Evolutionary conservation across 2,329 filamentous ascomycete species (phyloP).

Genomic region (Thelonectria blattea): DNA sequence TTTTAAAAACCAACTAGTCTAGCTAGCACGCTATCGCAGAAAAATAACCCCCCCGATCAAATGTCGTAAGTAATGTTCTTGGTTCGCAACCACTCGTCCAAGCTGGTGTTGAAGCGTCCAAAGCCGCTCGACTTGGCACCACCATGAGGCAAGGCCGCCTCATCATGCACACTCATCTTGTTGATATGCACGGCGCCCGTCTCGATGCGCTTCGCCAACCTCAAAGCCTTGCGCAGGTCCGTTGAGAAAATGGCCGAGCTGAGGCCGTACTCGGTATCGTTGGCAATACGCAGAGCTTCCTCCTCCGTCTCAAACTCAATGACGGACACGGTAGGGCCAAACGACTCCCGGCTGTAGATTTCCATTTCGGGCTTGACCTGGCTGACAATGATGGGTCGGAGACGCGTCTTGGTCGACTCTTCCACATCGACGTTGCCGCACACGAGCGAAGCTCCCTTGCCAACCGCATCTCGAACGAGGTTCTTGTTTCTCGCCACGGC

Average conservation of each 20-base stretch:
- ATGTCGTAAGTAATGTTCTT: constrained; percentile 20
- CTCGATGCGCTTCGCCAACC: constrained; percentile 66
- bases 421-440: constrained; percentile 43
- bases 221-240: constrained; percentile 63
- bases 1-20: too few relatives aligned
- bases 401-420: constrained; percentile 42
- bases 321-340: constrained; percentile 74
- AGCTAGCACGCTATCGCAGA: not conserved
- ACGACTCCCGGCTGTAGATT: constrained; percentile 76
- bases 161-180: constrained; percentile 21
- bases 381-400: constrained; percentile 71
- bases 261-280: constrained; percentile 82
- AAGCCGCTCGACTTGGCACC: constrained; percentile 23
- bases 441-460: constrained; percentile 65
- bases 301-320: constrained; percentile 70
- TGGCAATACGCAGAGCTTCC: constrained; percentile 74
- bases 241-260: constrained; percentile 73
- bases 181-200: constrained; percentile 58
- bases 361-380: constrained; percentile 68
- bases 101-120: constrained; percentile 16
- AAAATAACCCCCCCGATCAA: not conserved
- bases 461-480: constrained; percentile 54
- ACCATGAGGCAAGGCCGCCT: constrained; percentile 19
- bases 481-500: constrained; percentile 57
- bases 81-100: constrained; percentile 18